These are phyloP conservation scores for Coemansia sp. DNA, from an alignment of 192 early-diverging fungal species.

Conservation along the genomic window DNA sequence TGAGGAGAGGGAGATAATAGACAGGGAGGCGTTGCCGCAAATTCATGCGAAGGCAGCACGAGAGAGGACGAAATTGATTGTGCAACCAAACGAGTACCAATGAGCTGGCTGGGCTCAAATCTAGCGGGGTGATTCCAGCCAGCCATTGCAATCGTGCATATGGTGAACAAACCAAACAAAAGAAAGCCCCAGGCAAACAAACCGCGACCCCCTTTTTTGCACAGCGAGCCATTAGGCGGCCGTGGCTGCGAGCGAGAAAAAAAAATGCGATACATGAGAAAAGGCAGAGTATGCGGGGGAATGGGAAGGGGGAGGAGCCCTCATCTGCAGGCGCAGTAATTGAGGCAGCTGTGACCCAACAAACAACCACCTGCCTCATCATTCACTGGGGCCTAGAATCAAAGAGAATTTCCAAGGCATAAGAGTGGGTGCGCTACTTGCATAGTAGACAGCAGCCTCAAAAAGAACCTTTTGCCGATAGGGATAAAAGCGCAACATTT, in stretches of 20 bases:
- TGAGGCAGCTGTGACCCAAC: constrained; percentile 9
- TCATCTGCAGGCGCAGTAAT: constrained; percentile 12
- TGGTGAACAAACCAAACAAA: constrained; percentile 12
- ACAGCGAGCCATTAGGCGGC: background rate
- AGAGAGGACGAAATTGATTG: constrained; percentile 1
- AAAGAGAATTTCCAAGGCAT: background rate
- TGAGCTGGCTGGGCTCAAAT: background rate
- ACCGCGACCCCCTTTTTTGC: background rate
- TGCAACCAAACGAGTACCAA: constrained; percentile 12
- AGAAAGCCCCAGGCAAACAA: background rate
- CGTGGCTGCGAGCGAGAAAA: background rate
- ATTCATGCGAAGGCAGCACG: constrained; percentile 4
- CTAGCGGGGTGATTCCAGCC: background rate
- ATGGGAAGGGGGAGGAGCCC: background rate
- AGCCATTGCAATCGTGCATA: background rate
- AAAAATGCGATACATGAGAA: background rate
- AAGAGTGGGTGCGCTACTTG: background rate
- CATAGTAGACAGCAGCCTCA: constrained; percentile 2
- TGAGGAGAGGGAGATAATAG: background rate
- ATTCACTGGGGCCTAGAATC: constrained; percentile 1
- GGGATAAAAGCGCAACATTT: background rate
- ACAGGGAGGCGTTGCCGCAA: background rate
- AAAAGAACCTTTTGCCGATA: background rate
- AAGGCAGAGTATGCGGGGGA: background rate
- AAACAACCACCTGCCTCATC: background rate